Conservation (phyloP, 768 basidiomycete genomes). For the Ramaria sp. region DNA sequence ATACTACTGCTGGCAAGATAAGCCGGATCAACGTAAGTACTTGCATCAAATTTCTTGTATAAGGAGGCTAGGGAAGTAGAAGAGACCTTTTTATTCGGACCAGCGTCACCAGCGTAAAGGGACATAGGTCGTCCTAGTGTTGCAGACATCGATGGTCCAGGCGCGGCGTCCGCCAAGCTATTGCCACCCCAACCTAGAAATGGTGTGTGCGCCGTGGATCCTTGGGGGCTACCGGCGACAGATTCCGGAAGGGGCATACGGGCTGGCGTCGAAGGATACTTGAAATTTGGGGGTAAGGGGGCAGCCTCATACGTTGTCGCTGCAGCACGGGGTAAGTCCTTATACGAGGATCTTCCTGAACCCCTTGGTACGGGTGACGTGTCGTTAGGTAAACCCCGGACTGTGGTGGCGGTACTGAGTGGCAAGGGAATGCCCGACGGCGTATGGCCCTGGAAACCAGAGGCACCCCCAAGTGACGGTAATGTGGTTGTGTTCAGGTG, state of each 20-base stretch:
- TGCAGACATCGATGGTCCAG: background rate
- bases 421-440: background rate
- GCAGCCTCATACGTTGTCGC: background rate
- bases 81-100: background rate
- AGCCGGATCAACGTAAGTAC: constrained; percentile 18
- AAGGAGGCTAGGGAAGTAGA: background rate
- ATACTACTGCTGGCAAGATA: constrained; percentile 15
- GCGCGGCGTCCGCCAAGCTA: background rate
- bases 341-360: background rate
- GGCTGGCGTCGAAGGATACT: background rate
- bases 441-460: background rate
- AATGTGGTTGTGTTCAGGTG: background rate
- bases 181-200: background rate
- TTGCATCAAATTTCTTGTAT: constrained; percentile 17
- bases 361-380: background rate
- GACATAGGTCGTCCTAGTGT: background rate
- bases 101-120: background rate
- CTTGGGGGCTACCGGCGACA: background rate
- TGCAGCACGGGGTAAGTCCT: background rate
- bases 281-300: background rate
- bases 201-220: background rate
- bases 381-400: background rate
- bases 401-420: background rate
- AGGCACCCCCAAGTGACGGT: background rate
- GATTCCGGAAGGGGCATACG: background rate